Conservation (phyloP, 345 rosid genomes). For the Salix brachista region DNA sequence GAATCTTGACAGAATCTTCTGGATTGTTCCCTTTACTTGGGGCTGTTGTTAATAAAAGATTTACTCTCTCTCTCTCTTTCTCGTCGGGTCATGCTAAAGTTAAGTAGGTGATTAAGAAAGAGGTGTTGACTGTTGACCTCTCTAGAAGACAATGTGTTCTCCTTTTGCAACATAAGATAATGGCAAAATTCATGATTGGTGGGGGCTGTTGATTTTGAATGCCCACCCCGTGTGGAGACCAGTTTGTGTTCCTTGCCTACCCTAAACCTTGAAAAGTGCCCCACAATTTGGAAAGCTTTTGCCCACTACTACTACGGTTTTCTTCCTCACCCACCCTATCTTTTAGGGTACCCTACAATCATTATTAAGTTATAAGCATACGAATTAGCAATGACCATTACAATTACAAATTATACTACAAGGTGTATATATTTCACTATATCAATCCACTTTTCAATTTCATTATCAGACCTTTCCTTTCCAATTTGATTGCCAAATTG, state of each 20-base stretch:
- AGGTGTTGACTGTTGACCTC: conserved; percentile 11
- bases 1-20: conserved; percentile 31
- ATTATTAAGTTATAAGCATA: neutral
- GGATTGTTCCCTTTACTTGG: conserved; percentile 16
- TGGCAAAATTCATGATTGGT: conserved; percentile 28
- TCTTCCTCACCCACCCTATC: neutral
- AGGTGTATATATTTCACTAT: too few relatives aligned
- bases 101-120: neutral
- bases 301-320: neutral
- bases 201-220: conserved; percentile 16
- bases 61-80: too few relatives aligned
- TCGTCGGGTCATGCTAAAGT: conserved; percentile 8
- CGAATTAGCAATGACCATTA: neutral
- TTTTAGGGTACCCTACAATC: conserved; percentile 12
- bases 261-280: conserved; percentile 4
- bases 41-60: conserved; percentile 3
- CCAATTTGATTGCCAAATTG: too few relatives aligned
- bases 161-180: conserved; percentile 13
- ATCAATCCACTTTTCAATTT: too few relatives aligned
- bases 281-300: neutral
- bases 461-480: too few relatives aligned
- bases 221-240: conserved; percentile 46
- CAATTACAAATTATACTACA: too few relatives aligned
- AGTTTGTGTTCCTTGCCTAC: conserved; percentile 26
- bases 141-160: conserved; percentile 20